phyloP scores from a whole-genome alignment of 768 basidiomycete species.

The Russula compacta region DNA sequence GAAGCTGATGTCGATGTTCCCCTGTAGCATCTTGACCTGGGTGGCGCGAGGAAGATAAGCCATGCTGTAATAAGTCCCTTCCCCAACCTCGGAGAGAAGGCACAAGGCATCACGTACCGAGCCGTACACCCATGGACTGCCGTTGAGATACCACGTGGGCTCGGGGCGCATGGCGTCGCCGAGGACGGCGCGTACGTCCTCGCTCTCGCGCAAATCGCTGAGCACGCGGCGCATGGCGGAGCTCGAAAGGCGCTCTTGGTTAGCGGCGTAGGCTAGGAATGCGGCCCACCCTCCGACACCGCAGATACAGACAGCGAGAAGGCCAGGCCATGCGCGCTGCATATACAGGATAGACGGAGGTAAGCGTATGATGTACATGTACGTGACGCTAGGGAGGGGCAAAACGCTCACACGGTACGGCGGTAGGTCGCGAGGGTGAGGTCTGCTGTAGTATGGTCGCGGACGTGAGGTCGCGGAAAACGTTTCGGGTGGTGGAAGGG shows the following conservation, averaged over 20 bases:
- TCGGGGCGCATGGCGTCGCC: slow-evolving; percentile 60
- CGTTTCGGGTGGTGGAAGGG: slow-evolving; percentile 25
- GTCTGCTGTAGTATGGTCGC: slow-evolving; percentile 36
- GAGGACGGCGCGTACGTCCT: slow-evolving; percentile 41
- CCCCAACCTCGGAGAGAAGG: neutral
- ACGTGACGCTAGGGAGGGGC: neutral
- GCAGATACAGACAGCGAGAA: slow-evolving; percentile 39
- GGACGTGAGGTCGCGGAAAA: slow-evolving; percentile 40
- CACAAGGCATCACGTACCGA: slow-evolving; percentile 37
- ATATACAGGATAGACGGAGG: neutral
- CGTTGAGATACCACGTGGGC: slow-evolving; percentile 68
- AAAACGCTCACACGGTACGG: slow-evolving; percentile 30
- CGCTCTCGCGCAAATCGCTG: slow-evolving; percentile 46
- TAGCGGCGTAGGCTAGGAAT: slow-evolving; percentile 62
- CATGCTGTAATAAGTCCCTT: neutral
- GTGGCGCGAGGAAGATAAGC: neutral
- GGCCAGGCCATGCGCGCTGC: slow-evolving; percentile 46
- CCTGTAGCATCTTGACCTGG: slow-evolving; percentile 65
- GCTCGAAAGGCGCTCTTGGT: slow-evolving; percentile 69
- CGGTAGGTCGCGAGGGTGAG: slow-evolving; percentile 35
- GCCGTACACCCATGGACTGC: slow-evolving; percentile 62
- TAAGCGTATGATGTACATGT: neutral
- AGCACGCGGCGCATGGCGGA: slow-evolving; percentile 64
- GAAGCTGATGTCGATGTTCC: slow-evolving; percentile 71
- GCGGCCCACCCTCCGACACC: slow-evolving; percentile 58